These are phyloP conservation scores for Fusarium coicis DNA, from an alignment of 2,329 filamentous ascomycete genomes.

Conservation along the genomic window DNA sequence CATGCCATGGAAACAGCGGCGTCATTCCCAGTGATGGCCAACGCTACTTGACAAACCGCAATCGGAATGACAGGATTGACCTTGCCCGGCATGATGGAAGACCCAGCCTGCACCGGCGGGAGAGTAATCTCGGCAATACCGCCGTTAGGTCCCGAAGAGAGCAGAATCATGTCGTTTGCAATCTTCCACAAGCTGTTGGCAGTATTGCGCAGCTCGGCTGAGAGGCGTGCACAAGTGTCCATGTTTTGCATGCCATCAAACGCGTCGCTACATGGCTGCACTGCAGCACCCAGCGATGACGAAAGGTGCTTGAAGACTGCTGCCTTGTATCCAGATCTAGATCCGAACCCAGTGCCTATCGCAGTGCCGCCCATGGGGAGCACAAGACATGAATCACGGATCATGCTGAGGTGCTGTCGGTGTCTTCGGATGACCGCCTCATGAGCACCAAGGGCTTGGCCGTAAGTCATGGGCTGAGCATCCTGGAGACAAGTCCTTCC, in stretches of 20 bases:
- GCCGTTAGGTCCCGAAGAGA: neutral
- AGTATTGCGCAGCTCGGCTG: conserved; percentile 3
- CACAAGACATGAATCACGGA: neutral
- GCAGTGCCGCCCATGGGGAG: conserved; percentile 5
- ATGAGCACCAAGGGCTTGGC: conserved; percentile 2
- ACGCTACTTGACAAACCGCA: neutral
- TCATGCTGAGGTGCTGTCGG: neutral
- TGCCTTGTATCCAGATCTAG: neutral
- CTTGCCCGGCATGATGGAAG: conserved; percentile 7
- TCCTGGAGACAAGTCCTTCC: conserved; percentile 9
- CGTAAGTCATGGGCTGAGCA: conserved; percentile 2
- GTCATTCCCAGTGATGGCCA: conserved; percentile 2
- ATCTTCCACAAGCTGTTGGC: conserved; percentile 11
- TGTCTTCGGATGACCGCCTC: neutral
- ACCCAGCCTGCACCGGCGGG: neutral
- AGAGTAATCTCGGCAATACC: conserved; percentile 5
- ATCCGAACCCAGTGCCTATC: conserved; percentile 5
- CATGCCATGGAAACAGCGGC: conserved; percentile 1
- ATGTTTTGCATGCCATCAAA: conserved; percentile 14
- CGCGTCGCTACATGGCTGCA: neutral
- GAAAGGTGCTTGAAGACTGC: neutral
- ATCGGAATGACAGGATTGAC: conserved; percentile 6
- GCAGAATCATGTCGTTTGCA: conserved; percentile 4
- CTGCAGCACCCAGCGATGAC: neutral
- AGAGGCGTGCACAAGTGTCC: conserved; percentile 1